A percentile compares a stretch with the other conserved stretches of the same genome.
These are phyloP conservation scores for Cucurbita moschata DNA, from an alignment of 306 rosid genomes.

Conservation along the genomic window DNA sequence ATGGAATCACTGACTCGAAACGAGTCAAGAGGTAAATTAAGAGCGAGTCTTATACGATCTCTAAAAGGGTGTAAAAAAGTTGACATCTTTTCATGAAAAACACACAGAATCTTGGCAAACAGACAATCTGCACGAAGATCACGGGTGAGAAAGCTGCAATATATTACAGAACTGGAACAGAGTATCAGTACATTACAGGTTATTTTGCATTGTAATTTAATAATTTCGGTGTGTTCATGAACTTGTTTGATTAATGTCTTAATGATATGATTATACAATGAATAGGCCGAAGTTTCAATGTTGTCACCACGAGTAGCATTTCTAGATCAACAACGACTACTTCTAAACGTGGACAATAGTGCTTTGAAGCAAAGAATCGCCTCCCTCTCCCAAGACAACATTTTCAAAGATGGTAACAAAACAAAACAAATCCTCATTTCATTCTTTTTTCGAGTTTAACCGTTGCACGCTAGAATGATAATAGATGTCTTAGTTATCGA, in stretches of 20 bases:
- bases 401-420: conserved; percentile 76
- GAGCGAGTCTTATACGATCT: not conserved
- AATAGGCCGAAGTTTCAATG: conserved; percentile 78
- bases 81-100: not conserved
- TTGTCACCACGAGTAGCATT: conserved; percentile 80
- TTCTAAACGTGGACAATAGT: conserved; percentile 80
- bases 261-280: not conserved
- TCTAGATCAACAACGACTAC: conserved; percentile 81
- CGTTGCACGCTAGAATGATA: too few relatives aligned
- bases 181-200: conserved; percentile 84
- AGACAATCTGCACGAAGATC: conserved; percentile 96
- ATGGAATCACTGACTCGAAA: conserved; percentile 55
- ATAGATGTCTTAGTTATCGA: too few relatives aligned
- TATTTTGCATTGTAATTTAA: not conserved
- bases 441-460: too few relatives aligned
- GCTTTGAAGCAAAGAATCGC: conserved; percentile 96
- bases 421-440: too few relatives aligned
- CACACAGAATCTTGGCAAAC: conserved; percentile 74
- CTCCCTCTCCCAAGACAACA: conserved; percentile 78
- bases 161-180: conserved; percentile 81
- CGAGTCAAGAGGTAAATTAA: conserved; percentile 65
- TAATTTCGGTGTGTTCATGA: too few relatives aligned
- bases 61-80: not conserved
- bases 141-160: conserved; percentile 87
- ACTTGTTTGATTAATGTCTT: too few relatives aligned